Base-by-base conservation (phyloP, 73 alveolate genomes). In the Paramecium octaurelia region DNA sequence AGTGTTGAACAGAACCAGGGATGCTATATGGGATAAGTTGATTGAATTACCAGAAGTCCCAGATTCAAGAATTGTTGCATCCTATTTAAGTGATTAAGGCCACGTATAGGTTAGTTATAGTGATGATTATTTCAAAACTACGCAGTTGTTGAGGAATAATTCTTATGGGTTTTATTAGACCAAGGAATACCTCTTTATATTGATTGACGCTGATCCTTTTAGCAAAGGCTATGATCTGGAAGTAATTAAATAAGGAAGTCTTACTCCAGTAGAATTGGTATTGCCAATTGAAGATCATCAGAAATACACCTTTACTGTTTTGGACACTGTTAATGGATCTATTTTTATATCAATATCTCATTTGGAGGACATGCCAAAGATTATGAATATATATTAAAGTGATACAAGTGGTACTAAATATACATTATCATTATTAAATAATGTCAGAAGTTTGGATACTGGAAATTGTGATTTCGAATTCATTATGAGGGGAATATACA, bases 391-490 rank as follows among this genome's bases (percentile, higher is more conserved):
- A 48, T 90, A 90, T 90, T 68, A 64, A 20, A 59, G 91, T 60
- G 93, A 86, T 21, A 46, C 71, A 59, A 58, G 24, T 24, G 94
- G 94, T 11, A 90, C 58, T 11, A 71, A 90, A 27, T 90, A 77
- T 76, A 38, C 94, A 40, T 34, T 90, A 43, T 71, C 92, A 11
- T 43, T 90, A 6, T 40, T 77, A 40, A 90, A 90, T 90, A 90
- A 90, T 90, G 76, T 90, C 5, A 59, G 91, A 38, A 35, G 80
- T 16, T 27, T 80, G 12, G 84, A 48, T 40, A 70, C 88, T 6
- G 94, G 92, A 5, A 60, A 44, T 43, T 77, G 91, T 88, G 94
- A 93, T 92, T 92, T 92, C 48, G 96, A 92, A 42, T 88, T 88
- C 2, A 48, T 92, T 12, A 86, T 83, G 46, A 88, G 87, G 38